Evolutionary conservation across 2,329 filamentous ascomycete genomes (phyloP).

Genomic region (Pestalotiopsis sp.): DNA sequence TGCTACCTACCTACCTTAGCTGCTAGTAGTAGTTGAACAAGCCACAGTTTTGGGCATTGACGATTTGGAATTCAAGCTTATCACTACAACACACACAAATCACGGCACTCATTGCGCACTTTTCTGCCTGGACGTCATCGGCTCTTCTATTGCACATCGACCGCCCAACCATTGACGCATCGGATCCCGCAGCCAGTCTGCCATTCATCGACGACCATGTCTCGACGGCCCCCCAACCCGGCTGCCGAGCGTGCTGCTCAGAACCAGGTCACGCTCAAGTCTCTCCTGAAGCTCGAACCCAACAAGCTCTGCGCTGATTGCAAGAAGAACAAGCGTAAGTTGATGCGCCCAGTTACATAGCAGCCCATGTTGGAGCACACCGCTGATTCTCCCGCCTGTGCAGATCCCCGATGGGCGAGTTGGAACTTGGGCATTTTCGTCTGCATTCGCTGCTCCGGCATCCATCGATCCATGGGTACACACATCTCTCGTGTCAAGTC

Average conservation of each 20-base stretch:
- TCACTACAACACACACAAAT: neutral
- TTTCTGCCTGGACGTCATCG: neutral
- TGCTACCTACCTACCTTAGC: neutral
- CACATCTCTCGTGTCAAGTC: conserved; percentile 98
- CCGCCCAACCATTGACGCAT: neutral
- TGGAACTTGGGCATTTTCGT: conserved; percentile 98
- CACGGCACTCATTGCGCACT: neutral
- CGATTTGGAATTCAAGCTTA: neutral
- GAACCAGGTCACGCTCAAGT: conserved; percentile 94
- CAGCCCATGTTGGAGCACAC: conserved; percentile 14
- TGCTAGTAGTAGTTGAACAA: conserved; percentile 1
- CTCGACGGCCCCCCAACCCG: conserved; percentile 75
- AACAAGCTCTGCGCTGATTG: conserved; percentile 99
- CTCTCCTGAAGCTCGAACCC: conserved; percentile 86
- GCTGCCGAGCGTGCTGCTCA: conserved; percentile 86
- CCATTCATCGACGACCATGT: conserved; percentile 60
- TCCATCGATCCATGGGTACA: conserved; percentile 98
- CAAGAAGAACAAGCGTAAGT: conserved; percentile 96
- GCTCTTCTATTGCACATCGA: neutral
- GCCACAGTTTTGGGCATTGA: conserved; percentile 10
- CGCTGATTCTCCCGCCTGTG: neutral
- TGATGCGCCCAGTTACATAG: neutral
- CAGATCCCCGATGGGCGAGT: conserved; percentile 97
- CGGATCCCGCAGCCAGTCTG: neutral
- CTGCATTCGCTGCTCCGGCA: conserved; percentile 97